Conservation (phyloP, 441 rosid species). For the Pelargonium cotyledonis region DNA sequence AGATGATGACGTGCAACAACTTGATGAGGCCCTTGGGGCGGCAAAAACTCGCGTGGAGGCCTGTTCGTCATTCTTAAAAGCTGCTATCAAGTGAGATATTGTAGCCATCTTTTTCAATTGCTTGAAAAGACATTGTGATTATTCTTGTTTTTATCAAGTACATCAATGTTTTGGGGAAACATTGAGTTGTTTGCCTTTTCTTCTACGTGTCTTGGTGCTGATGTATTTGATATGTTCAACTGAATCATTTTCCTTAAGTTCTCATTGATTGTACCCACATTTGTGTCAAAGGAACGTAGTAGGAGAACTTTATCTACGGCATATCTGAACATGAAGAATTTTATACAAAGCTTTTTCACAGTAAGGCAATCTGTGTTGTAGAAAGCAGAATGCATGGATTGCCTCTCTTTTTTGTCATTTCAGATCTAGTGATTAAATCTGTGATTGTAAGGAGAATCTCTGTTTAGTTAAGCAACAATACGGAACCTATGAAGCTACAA, state of each 20-base stretch:
- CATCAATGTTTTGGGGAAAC: background rate
- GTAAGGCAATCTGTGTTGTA: background rate
- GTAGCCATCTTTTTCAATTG: background rate
- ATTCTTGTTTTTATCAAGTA: background rate
- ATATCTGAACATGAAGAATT: background rate
- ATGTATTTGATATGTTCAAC: no score
- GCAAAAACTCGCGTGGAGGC: constrained; percentile 79
- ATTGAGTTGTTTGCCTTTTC: background rate
- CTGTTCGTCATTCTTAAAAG: constrained; percentile 76
- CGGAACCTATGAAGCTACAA: no score
- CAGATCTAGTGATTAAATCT: background rate
- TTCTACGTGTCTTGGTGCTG: no score
- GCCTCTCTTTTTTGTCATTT: background rate
- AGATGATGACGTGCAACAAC: constrained; percentile 58
- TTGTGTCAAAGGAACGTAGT: background rate
- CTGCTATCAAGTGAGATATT: constrained; percentile 68
- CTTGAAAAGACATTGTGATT: background rate
- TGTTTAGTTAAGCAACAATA: background rate
- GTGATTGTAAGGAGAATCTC: constrained; percentile 4
- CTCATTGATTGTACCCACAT: no score
- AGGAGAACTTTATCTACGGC: background rate
- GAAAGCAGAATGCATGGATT: background rate
- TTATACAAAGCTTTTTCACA: background rate
- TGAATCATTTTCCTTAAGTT: no score
- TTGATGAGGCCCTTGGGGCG: constrained; percentile 72